Conservation (phyloP, 2,329 filamentous ascomycete species). For the Penicillium sp. region DNA sequence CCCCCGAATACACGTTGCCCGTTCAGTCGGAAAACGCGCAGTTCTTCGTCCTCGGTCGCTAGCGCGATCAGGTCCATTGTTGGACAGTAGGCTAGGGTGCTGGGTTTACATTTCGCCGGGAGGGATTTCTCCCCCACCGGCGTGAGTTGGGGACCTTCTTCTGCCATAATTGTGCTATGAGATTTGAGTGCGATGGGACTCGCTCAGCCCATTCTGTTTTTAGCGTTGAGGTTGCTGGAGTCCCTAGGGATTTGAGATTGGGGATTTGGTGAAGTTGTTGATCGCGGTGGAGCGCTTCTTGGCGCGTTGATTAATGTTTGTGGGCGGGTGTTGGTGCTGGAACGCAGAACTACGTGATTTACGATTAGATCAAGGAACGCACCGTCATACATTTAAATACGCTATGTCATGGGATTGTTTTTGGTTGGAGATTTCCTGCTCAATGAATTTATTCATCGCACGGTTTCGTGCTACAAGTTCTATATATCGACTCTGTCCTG, state of each 20-base stretch:
- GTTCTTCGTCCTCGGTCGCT: conserved; percentile 63
- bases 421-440: not conserved
- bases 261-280: conserved; percentile 19
- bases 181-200: not conserved
- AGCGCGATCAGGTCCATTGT: conserved; percentile 79
- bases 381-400: not conserved
- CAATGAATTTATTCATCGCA: not conserved
- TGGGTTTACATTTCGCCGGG: conserved; percentile 43
- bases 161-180: conserved; percentile 19
- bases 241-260: not conserved
- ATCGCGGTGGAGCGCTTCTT: conserved; percentile 23
- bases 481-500: not conserved
- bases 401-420: not conserved
- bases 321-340: not conserved
- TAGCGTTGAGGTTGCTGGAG: not conserved
- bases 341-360: not conserved
- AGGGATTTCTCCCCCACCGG: conserved; percentile 43
- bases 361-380: not conserved
- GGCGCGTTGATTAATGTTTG: conserved; percentile 18
- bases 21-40: conserved; percentile 76
- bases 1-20: conserved; percentile 66
- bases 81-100: conserved; percentile 71
- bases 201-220: conserved; percentile 27
- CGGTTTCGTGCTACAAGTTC: not conserved
- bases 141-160: conserved; percentile 35